Evolutionary conservation across 1,139 yeast species (phyloP), one percentile per base, ranked within the genome.

Genomic region (Taphrina populina): DNA sequence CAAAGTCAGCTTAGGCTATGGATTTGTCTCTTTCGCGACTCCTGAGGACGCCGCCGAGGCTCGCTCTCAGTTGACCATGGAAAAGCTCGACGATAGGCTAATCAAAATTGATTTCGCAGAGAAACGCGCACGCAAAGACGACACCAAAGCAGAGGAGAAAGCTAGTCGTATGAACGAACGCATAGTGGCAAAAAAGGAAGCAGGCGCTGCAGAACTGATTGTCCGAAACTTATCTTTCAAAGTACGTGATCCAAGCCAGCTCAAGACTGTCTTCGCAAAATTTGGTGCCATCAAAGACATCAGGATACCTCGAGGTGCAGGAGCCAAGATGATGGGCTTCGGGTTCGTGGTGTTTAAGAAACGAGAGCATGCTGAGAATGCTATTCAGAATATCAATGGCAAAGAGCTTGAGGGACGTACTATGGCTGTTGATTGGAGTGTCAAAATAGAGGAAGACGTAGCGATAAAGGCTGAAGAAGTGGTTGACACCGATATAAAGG

Each of bases 211-310:
- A 2, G 60, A 61, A 13, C 74, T 92, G 60, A 90, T 92, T 64
- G 76, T 92, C 47, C 79, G 98, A 68, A 92, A 92, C 68, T 78
- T 92, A 69, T 98, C 98, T 19, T 92, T 98, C 98, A 84, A 96
- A 7, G 82, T 94, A 51, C 81, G 92, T 68, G 82, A 84, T 60
- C 84, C 95, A 3, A 80, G 79, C 8, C 80, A 78, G 55, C 74
- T 92, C 65, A 82, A 79, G 67, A 82, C 82, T 64, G 67, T 82
- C 8, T 94, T 92, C 66, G 73, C 77, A 59, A 82, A 81, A 66
- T 92, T 74, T 67, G 99, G 98, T 52, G 84, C 86, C 44, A 96
- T 92, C 26, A 81, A 80, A 45, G 96, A 90, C 68, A 95, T 94
- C 0, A 81, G 82, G 64, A 88, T 92, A 63, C 98, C 98, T 35